These are phyloP conservation scores for Monosporascus sp. DNA, from an alignment of 2,329 filamentous ascomycete species.

Conservation along the genomic window DNA sequence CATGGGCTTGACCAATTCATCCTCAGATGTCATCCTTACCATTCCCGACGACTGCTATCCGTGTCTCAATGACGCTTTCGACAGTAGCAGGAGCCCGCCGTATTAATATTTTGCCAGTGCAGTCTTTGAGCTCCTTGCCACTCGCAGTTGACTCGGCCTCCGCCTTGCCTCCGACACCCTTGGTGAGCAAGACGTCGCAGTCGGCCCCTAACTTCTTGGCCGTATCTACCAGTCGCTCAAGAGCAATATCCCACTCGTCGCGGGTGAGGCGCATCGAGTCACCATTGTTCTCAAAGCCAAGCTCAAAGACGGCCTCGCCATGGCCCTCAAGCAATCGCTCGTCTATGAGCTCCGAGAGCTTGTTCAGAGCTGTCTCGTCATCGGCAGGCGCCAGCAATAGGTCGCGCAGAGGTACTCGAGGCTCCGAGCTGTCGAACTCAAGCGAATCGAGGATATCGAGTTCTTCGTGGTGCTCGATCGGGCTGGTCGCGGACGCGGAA, in stretches of 20 bases:
- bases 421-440: constrained; percentile 64
- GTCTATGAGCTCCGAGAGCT: constrained; percentile 61
- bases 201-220: constrained; percentile 64
- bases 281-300: constrained; percentile 86
- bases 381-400: constrained; percentile 59
- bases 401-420: constrained; percentile 65
- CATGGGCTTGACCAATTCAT: constrained; percentile 4
- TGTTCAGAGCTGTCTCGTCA: constrained; percentile 54
- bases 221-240: constrained; percentile 59
- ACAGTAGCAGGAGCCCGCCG: constrained; percentile 67
- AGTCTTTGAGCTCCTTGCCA: constrained; percentile 64
- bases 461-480: constrained; percentile 85
- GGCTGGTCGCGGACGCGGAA: constrained; percentile 38
- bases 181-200: constrained; percentile 79
- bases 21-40: constrained; percentile 40
- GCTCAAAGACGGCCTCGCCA: constrained; percentile 85
- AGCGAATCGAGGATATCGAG: constrained; percentile 84
- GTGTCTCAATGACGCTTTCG: constrained; percentile 89
- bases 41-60: constrained; percentile 96
- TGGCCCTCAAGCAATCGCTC: constrained; percentile 74
- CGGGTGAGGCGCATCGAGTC: constrained; percentile 74
- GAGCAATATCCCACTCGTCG: constrained; percentile 69
- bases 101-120: constrained; percentile 81
- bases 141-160: constrained; percentile 58
- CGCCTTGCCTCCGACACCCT: constrained; percentile 74